Evolutionary conservation across 2,329 filamentous ascomycete genomes (phyloP).

Genomic region (Sclerotinia glacialis): DNA sequence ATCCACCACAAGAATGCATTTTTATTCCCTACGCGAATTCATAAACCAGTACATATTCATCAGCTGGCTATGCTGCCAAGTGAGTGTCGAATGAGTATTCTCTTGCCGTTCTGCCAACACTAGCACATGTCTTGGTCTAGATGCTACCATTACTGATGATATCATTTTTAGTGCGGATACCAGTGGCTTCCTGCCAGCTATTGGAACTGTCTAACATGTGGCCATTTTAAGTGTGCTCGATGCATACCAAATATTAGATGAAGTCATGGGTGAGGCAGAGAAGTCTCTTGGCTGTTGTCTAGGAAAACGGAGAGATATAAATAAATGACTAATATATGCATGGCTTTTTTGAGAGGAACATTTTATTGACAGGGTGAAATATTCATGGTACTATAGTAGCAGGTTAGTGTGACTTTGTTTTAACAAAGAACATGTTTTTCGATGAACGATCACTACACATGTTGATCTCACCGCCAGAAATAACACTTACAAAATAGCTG

Average conservation of each 20-base stretch:
- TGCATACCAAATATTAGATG: slow-evolving; percentile 3
- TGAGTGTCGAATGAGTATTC: background rate
- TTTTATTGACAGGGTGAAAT: background rate
- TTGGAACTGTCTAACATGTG: background rate
- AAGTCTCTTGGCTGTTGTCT: background rate
- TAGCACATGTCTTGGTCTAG: background rate
- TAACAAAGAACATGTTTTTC: background rate
- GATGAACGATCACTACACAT: background rate
- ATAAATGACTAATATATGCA: no score
- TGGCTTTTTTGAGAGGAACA: background rate
- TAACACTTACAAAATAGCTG: background rate
- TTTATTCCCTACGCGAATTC: background rate
- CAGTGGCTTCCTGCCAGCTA: background rate
- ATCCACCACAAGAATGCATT: background rate
- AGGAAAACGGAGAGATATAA: background rate
- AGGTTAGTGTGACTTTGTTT: background rate
- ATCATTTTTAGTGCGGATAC: background rate
- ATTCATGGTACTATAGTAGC: background rate
- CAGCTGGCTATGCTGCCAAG: slow-evolving; percentile 5
- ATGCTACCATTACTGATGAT: background rate
- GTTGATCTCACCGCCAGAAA: background rate
- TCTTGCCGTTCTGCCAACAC: background rate
- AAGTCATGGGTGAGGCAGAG: no score
- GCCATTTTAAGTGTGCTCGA: slow-evolving; percentile 6
- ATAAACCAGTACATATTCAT: background rate